Base-by-base conservation (phyloP, 2,329 filamentous ascomycete genomes). In the Epichloe bromicola region DNA sequence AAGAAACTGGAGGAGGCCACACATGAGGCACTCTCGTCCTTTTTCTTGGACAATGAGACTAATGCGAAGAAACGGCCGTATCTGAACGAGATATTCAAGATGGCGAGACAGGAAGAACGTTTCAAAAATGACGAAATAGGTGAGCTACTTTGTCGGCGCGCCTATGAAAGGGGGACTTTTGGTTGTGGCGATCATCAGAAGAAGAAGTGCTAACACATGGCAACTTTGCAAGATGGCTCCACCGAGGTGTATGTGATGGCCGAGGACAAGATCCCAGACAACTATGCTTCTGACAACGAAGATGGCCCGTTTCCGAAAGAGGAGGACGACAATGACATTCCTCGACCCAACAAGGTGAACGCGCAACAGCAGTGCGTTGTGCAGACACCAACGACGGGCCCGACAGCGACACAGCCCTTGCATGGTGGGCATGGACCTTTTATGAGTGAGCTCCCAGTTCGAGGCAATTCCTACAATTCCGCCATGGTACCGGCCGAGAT, bases 31-130 rank as follows among this genome's bases (percentile, higher is more conserved):
- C 68, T 83, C 30, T 75, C 75, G 0, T 66, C 69, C 15, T 83
- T 79, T 65, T 83, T 82, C 52, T 67, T 70, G 14, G 78, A 82
- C 54, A 75, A 74, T 50, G 74, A 78, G 2, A 70, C 69, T 41
- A 83, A 83, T 52, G 63, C 65, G 2, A 69, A 68, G 54, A 83
- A 83, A 67, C 73, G 70, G 51, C 69, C 71, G 0, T 79, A 72
- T 46, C 59, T 84, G 8, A 75, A 72, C 49, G 79, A 83, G 58
- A 75, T 83, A 8, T 83, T 84, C 66, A 76, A 74, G 54, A 72
- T 84, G 33, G 80, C 80, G 1, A 71, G 66, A 51, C 63, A 69
- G 33, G 76, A 84, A 55, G 78, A 82, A 59, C 68, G 74, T 4
- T 82, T 66, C 58, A 74, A 68, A 55, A 72, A 74, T 42, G 74